Base-by-base conservation (phyloP, 2,329 filamentous ascomycete genomes). In the Raffaelea deltoideospora region DNA sequence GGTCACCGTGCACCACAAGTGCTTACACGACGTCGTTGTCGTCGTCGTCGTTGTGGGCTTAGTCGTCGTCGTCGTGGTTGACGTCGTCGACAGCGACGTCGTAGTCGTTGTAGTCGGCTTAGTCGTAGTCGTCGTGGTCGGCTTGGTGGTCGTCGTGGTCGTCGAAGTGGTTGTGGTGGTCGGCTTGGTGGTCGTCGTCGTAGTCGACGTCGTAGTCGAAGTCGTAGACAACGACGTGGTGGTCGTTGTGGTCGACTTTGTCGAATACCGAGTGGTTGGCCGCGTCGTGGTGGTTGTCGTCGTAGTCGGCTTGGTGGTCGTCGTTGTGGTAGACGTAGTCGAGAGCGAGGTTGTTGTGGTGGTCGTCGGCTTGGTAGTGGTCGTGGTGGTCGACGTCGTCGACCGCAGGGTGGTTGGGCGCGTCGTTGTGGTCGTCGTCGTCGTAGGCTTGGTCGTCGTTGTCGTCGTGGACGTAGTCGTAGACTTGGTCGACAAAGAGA, bases 91-190 rank as follows among this genome's bases (percentile, higher is more conserved):
- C n/a, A n/a, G n/a, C n/a, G n/a, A n/a, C n/a, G n/a, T n/a, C 7
- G 18, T 15, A 7, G 28, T 30, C 4, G 28, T 18, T 5, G 30
- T 20, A 4, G 14, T 13, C 5, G 14, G 8, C 8, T 20, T 20
- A 11, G 11, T 15, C 18, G 10, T 13, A 3, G 30, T 32, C 30
- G 14, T 4, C 18, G 18, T 20, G 18, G 10, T 7, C 9, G 30
- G 20, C 3, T 13, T 11, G 8, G 30, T 32, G 18, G 43, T 33
- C 28, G 46, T 26, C 18, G 39, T n/a, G n/a, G n/a, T n/a, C n/a
- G n/a, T n/a, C n/a, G n/a, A n/a, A n/a, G n/a, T n/a, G n/a, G n/a
- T n/a, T n/a, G n/a, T n/a, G n/a, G n/a, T n/a, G n/a, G n/a, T n/a
- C n/a, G n/a, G n/a, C n/a, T n/a, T n/a, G n/a, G n/a, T n/a, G n/a